phyloP scores from a whole-genome alignment of 768 basidiomycete species.

The Strobilomyces confusus region DNA sequence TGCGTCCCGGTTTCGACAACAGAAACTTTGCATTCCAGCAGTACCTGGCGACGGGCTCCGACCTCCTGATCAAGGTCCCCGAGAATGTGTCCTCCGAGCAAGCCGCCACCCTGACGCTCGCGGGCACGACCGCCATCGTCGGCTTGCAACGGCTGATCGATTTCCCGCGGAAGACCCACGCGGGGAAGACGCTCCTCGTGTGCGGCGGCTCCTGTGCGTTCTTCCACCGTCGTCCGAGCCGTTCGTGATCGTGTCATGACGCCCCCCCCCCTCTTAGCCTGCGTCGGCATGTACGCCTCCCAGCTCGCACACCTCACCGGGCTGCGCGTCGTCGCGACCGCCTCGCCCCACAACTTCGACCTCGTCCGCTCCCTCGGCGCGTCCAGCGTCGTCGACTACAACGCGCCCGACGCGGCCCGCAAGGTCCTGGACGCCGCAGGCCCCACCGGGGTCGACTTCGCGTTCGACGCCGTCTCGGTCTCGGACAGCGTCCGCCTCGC shows the following conservation, averaged over 20 bases:
- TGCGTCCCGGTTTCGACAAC: background rate
- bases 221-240: background rate
- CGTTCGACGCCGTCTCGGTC: background rate
- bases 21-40: background rate
- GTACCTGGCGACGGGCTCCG: background rate
- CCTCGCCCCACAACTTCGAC: background rate
- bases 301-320: background rate
- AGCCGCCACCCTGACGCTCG: background rate
- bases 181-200: background rate
- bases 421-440: background rate
- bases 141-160: background rate
- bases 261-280: no score
- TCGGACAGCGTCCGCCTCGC: background rate
- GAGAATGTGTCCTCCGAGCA: background rate
- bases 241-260: background rate
- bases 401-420: background rate
- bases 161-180: background rate
- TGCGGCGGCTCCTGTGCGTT: background rate
- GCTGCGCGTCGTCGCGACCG: background rate
- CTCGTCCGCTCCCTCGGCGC: background rate
- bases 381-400: background rate
- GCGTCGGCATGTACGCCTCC: background rate
- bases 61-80: background rate
- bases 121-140: background rate
- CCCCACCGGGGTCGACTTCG: background rate